Percentiles rank a stretch among this genome's conserved stretches.
Conservation (phyloP, 1,284 basidiomycete genomes). For the Coniferiporia sulphurascens region DNA sequence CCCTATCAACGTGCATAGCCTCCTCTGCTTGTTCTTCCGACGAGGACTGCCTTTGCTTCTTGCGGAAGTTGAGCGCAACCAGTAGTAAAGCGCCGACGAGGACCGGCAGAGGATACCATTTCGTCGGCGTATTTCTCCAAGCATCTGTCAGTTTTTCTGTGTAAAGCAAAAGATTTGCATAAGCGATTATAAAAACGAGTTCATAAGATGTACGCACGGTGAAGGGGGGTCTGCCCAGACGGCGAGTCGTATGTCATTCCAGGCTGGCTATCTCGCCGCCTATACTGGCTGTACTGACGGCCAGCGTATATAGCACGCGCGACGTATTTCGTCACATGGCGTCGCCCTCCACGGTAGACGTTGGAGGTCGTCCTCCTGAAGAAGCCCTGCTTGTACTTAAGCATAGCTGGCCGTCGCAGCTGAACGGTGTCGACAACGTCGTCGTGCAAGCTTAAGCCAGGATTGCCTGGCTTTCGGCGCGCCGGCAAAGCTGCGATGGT, state of each 20-base stretch:
- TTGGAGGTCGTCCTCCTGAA: slow-evolving; percentile 16
- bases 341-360: slow-evolving; percentile 15
- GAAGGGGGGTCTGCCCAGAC: slow-evolving; percentile 7
- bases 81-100: slow-evolving; percentile 88
- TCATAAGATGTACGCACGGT: background rate
- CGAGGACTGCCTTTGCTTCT: slow-evolving; percentile 37
- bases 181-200: background rate
- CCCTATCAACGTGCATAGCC: slow-evolving; percentile 65
- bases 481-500: background rate
- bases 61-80: slow-evolving; percentile 77
- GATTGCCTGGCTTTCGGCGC: background rate
- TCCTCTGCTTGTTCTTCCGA: slow-evolving; percentile 38
- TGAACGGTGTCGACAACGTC: background rate
- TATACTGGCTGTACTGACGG: slow-evolving; percentile 18
- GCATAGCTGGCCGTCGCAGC: background rate
- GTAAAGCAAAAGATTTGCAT: background rate
- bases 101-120: slow-evolving; percentile 94
- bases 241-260: background rate
- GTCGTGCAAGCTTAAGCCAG: background rate
- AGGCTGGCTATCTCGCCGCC: slow-evolving; percentile 8
- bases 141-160: slow-evolving; percentile 54
- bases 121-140: slow-evolving; percentile 86
- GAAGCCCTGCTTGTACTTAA: slow-evolving; percentile 12
- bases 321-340: slow-evolving; percentile 18
- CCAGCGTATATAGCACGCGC: slow-evolving; percentile 17